phyloP scores from a whole-genome alignment of 352 stramenopile species.

The Pythium biforme region DNA sequence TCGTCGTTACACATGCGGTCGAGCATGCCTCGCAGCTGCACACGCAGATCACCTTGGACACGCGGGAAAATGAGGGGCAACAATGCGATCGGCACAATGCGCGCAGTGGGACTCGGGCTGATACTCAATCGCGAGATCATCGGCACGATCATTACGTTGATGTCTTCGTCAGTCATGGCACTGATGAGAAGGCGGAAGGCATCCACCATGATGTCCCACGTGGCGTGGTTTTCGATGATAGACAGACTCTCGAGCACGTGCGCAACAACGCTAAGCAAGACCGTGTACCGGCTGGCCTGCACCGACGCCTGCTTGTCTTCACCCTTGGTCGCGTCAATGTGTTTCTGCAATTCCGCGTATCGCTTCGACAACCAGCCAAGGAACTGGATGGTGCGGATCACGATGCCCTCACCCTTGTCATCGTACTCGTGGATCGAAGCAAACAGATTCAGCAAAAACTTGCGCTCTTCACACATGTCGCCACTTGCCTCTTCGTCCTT shows the following conservation, averaged over 20 bases:
- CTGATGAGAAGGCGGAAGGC: conserved; percentile 71
- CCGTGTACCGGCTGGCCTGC: conserved; percentile 42
- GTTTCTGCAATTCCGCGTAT: conserved; percentile 62
- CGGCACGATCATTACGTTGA: conserved; percentile 64
- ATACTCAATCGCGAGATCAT: conserved; percentile 83
- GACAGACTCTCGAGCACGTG: conserved; percentile 84
- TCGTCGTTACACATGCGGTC: conserved; percentile 87
- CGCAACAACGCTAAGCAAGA: conserved; percentile 73
- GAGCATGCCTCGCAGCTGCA: conserved; percentile 85
- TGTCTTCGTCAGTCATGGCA: conserved; percentile 56
- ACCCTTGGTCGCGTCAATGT: conserved; percentile 31
- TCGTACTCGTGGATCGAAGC: conserved; percentile 84
- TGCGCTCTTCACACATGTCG: conserved; percentile 76
- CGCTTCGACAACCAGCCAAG: conserved; percentile 73
- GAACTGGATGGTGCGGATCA: conserved; percentile 84
- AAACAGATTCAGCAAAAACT: conserved; percentile 83
- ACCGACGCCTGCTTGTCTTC: conserved; percentile 19
- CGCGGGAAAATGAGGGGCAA: conserved; percentile 75
- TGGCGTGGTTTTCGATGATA: conserved; percentile 89
- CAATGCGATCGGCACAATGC: conserved; percentile 80
- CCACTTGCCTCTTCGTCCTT: conserved; percentile 63
- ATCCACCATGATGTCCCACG: conserved; percentile 88
- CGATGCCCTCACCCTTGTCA: conserved; percentile 84
- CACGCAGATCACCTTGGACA: conserved; percentile 63
- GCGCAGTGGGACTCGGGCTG: conserved; percentile 78